Percentiles rank a stretch among this genome's conserved stretches.
Evolutionary conservation across 2,329 filamentous ascomycete genomes (phyloP).

Genomic region (Biscogniauxia marginata): DNA sequence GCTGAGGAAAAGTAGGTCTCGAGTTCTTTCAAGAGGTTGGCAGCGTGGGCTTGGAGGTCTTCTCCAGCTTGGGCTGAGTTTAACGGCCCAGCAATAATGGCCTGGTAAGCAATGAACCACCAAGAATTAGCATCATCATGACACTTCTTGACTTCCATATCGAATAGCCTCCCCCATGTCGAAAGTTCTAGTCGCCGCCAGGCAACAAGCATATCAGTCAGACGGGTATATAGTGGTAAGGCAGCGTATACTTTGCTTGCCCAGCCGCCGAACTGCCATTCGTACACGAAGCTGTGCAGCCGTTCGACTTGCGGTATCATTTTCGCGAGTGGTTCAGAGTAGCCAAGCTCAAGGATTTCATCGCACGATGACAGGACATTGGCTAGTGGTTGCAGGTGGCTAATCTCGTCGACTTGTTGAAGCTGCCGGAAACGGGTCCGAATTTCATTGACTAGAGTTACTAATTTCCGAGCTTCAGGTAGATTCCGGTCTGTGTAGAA

Average conservation of each 20-base stretch:
- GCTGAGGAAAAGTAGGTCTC: constrained; percentile 77
- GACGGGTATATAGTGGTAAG: constrained; percentile 66
- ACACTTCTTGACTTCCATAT: constrained; percentile 76
- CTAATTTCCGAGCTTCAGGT: constrained; percentile 70
- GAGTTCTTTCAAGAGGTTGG: constrained; percentile 71
- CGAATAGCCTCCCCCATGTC: constrained; percentile 87
- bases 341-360: constrained; percentile 70
- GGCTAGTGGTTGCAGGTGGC: constrained; percentile 70
- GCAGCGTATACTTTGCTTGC: constrained; percentile 78
- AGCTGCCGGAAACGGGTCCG: constrained; percentile 72
- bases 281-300: constrained; percentile 78
- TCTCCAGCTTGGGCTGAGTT: constrained; percentile 59
- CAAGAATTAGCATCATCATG: constrained; percentile 78
- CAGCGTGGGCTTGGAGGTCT: constrained; percentile 62
- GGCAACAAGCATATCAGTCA: constrained; percentile 78
- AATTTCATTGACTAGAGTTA: constrained; percentile 66
- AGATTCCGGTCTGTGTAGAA: constrained; percentile 87
- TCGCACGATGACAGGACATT: constrained; percentile 77
- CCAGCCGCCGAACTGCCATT: constrained; percentile 88
- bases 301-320: constrained; percentile 86
- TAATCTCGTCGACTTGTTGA: constrained; percentile 62
- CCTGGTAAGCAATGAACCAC: constrained; percentile 97
- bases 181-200: constrained; percentile 91
- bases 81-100: constrained; percentile 73
- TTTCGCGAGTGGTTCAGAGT: constrained; percentile 82